Evolutionary conservation across 2,329 filamentous ascomycete species (phyloP), one percentile per base, ranked within the genome.

Genomic region (Talaromyces sp.): DNA sequence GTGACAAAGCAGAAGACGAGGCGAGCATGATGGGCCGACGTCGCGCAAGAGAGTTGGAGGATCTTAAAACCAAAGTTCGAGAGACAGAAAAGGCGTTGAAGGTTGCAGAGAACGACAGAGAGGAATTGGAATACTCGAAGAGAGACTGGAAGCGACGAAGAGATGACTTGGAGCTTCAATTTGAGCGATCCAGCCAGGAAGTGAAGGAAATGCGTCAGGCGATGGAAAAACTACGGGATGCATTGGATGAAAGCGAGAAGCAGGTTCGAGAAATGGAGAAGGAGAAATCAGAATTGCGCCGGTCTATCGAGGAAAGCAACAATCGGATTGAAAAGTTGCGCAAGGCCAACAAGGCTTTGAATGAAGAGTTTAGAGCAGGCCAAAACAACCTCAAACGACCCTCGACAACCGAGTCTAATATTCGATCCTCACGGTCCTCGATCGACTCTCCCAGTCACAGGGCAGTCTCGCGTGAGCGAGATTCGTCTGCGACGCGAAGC

Each of bases 1-100:
- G 95, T 19, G 95, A 99, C 72, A 87, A 92, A 2, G 88, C 92
- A 2, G 93, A 99, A 75, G 93, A 98, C 65, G 93, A 98, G 76
- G 88, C 92, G 2, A 91, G 87, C 69, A 89, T 87, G 0, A 83
- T 90, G 55, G 90, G 89, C 13, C 84, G 93, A 58, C 85, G 90
- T 51, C 88, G 88, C 63, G 85, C 90, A 7, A 84, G 93, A 55
- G 95, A 98, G 78, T 82, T 91, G 3, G 95, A 98, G 72, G 93
- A 98, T 67, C 80, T 96, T 44, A 92, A 89, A 73, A 82, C 82
- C 57, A 90, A 88, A 75, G 82, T 93, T 11, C 86, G 91, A 7
- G 93, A 97, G 65, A 85, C 91, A 0, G 93, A 98, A 76, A 85
- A 88, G 11, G 87, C 91, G 57, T 79, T 92, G 59, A 89, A 89